Evolutionary conservation across 2,329 filamentous ascomycete species (phyloP), one percentile per base, ranked within the genome.

Genomic region (Aspergillus luchuensis): DNA sequence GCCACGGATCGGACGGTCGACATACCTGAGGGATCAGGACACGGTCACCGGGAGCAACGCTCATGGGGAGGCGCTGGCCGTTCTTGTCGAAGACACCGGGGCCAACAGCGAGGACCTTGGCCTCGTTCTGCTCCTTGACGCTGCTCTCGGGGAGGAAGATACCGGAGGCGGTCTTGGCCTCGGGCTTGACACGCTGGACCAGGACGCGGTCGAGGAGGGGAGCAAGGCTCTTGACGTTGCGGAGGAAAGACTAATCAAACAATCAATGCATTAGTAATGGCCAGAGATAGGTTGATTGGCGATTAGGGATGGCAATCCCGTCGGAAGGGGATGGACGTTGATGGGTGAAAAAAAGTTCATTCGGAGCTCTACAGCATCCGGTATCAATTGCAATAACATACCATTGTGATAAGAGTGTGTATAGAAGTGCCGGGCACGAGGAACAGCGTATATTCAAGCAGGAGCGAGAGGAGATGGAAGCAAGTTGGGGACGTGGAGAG

Each of bases 111-210:
- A 99, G 84, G 58, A 99, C 95, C 82, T 92, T 93, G 73, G 91
- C 95, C 85, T 98, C 94, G 82, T 97, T 98, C 77, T 98, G 87
- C 81, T 99, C 95, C 87, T 99, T 97, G 76, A 98, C 92, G 74
- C 90, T 91, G 64, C 89, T 93, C 84, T 99, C 95, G 71, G 95
- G 95, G 68, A 99, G 91, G 86, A 96, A 97, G 85, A 99, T 97
- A 74, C 95, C 95, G 74, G 89, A 89, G 72, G 95, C 92, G 53
- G 95, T 99, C 87, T 97, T 97, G 77, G 92, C 81, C 82, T 98
- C 94, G 74, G 94, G 91, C 85, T 98, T 98, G 83, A 97, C 82
- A 81, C 95, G 92, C 88, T 99, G 95, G 71, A 99, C 92, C 67
- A 99, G 90, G 71, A 99, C 92, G 73, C 95, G 94, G 88, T 99